Conservation (phyloP, 169 alveolate genomes). For the Neospora caninum region DNA sequence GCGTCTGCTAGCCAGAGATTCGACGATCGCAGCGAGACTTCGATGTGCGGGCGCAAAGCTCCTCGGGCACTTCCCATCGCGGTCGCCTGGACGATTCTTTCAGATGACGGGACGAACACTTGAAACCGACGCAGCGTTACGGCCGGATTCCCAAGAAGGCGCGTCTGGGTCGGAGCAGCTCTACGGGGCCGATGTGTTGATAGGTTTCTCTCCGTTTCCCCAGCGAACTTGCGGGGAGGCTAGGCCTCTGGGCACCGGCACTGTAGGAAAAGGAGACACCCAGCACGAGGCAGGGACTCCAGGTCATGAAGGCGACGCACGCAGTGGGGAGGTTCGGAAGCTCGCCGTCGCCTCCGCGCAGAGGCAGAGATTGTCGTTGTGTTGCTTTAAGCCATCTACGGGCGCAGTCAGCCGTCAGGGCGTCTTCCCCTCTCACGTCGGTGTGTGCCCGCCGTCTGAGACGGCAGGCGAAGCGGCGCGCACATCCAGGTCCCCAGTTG, state of each 20-base stretch:
- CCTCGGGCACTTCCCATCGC: not conserved
- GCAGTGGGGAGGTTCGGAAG: not conserved
- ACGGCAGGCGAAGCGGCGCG: no score
- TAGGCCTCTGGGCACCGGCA: not conserved
- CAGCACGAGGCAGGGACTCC: not conserved
- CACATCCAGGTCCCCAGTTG: no score
- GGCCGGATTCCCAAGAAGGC: no score
- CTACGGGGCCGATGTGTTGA: not conserved
- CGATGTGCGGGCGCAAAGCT: not conserved
- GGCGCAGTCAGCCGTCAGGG: slow-evolving; percentile 6
- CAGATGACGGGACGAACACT: not conserved
- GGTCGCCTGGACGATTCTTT: not conserved
- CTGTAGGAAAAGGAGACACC: not conserved
- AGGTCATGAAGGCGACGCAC: not conserved
- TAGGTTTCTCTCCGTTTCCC: not conserved
- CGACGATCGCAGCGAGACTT: not conserved
- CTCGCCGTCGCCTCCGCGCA: no score
- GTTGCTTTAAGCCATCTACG: slow-evolving; percentile 7
- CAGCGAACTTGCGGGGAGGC: not conserved
- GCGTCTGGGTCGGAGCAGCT: not conserved
- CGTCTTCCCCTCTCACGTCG: not conserved
- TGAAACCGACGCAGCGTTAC: no score
- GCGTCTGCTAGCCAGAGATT: not conserved
- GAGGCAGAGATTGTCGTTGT: not conserved
- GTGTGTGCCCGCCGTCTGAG: not conserved